phyloP scores from a whole-genome alignment of 768 basidiomycete species.

The Lactifluus subvellereus region DNA sequence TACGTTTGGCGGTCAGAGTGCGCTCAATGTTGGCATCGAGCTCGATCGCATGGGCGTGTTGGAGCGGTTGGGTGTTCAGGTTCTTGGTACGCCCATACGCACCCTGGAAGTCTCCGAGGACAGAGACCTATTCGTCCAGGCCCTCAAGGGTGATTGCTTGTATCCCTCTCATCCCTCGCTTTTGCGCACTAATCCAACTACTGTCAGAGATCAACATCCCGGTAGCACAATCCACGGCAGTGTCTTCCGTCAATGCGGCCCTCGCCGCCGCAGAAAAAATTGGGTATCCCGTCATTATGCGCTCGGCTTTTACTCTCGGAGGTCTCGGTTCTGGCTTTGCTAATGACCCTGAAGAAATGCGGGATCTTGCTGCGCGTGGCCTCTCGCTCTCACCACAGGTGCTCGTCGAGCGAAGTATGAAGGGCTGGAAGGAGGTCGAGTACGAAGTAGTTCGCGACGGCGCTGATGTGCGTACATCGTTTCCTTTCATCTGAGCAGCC shows the following conservation, averaged over 20 bases:
- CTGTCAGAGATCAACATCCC: slow-evolving; percentile 47
- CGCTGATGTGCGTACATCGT: slow-evolving; percentile 68
- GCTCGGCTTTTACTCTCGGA: slow-evolving; percentile 94
- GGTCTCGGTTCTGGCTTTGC: slow-evolving; percentile 99
- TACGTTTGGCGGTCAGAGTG: slow-evolving; percentile 97
- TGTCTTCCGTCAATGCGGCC: slow-evolving; percentile 91
- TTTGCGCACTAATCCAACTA: slow-evolving; percentile 58
- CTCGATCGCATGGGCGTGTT: slow-evolving; percentile 50
- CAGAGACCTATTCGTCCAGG: slow-evolving; percentile 69
- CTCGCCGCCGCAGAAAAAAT: slow-evolving; percentile 86
- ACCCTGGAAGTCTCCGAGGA: slow-evolving; percentile 80
- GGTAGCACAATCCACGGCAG: slow-evolving; percentile 75
- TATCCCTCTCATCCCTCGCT: slow-evolving; percentile 61
- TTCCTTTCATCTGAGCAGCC: background rate
- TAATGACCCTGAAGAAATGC: slow-evolving; percentile 87
- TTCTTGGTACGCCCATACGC: slow-evolving; percentile 88
- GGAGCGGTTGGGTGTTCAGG: slow-evolving; percentile 80
- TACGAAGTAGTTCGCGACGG: slow-evolving; percentile 98
- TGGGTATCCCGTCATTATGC: slow-evolving; percentile 96
- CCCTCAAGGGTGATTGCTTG: slow-evolving; percentile 76
- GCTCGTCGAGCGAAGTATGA: slow-evolving; percentile 95
- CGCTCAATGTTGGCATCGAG: slow-evolving; percentile 94
- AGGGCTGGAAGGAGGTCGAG: slow-evolving; percentile 99
- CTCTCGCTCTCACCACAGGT: slow-evolving; percentile 91
- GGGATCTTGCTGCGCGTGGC: slow-evolving; percentile 88